These are phyloP conservation scores for Periconia sp. DNA, from an alignment of 2,329 filamentous ascomycete species.

Conservation along the genomic window DNA sequence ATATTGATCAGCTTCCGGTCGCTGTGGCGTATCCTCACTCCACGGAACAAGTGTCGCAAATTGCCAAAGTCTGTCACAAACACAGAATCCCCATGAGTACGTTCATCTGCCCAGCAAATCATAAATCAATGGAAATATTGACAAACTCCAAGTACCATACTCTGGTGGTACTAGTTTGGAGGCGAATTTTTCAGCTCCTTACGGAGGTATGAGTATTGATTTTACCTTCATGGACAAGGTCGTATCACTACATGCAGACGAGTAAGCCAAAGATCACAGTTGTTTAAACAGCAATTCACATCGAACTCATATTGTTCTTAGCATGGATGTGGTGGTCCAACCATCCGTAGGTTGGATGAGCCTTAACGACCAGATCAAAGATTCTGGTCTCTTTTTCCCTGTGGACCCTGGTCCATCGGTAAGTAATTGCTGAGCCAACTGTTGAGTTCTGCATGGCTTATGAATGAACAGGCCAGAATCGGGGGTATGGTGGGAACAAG, in stretches of 20 bases:
- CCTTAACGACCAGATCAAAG: conserved; percentile 73
- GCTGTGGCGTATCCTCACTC: conserved; percentile 66
- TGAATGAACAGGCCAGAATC: conserved; percentile 62
- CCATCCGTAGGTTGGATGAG: conserved; percentile 92
- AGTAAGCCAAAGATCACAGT: conserved; percentile 45
- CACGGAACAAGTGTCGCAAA: conserved; percentile 65
- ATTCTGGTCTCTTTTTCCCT: conserved; percentile 82
- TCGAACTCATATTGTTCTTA: conserved; percentile 21
- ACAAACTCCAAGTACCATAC: conserved; percentile 63
- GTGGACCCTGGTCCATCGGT: conserved; percentile 75
- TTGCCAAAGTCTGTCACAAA: conserved; percentile 73
- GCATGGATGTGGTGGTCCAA: conserved; percentile 89
- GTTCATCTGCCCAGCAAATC: neutral
- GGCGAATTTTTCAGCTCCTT: conserved; percentile 85
- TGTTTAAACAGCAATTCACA: neutral
- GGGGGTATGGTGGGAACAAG: conserved; percentile 84
- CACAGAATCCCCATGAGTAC: conserved; percentile 73
- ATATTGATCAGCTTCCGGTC: conserved; percentile 63
- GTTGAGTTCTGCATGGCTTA: neutral
- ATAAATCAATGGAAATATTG: neutral
- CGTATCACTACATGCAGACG: conserved; percentile 75
- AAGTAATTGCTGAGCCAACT: conserved; percentile 16
- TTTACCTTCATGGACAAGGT: conserved; percentile 87
- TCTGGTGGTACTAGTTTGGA: conserved; percentile 86
- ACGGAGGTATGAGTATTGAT: conserved; percentile 85